These are phyloP conservation scores for Microbotryomycetes sp. DNA, from an alignment of 1,284 basidiomycete species.

Conservation along the genomic window DNA sequence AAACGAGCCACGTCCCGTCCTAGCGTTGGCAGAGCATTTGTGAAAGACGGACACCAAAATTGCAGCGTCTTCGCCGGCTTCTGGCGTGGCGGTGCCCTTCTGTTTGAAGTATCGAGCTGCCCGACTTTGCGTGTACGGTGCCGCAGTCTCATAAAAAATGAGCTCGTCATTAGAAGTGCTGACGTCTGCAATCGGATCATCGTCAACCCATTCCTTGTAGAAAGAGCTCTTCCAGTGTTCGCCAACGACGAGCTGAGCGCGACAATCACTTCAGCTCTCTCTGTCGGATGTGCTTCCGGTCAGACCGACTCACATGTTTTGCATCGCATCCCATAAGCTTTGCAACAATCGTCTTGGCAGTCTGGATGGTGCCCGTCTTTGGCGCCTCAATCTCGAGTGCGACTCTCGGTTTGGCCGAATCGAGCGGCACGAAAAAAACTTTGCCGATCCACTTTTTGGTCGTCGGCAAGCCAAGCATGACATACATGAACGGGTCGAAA, in stretches of 20 bases:
- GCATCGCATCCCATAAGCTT: conserved; percentile 48
- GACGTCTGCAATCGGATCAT: conserved; percentile 58
- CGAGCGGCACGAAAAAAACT: conserved; percentile 72
- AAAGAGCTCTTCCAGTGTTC: conserved; percentile 67
- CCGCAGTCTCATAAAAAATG: conserved; percentile 66
- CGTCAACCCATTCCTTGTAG: conserved; percentile 71
- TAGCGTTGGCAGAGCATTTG: background rate
- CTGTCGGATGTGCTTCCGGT: no score
- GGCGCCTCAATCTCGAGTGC: conserved; percentile 69
- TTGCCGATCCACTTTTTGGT: conserved; percentile 69
- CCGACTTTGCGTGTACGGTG: conserved; percentile 55
- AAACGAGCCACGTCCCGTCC: background rate
- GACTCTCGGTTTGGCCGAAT: conserved; percentile 55
- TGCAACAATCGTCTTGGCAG: conserved; percentile 53
- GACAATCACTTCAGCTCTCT: background rate
- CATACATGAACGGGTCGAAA: conserved; percentile 99
- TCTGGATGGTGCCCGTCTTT: conserved; percentile 67
- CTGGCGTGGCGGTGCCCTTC: background rate
- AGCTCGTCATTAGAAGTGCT: conserved; percentile 53
- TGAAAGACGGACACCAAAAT: conserved; percentile 23
- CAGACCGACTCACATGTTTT: conserved; percentile 52
- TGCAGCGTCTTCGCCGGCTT: conserved; percentile 38
- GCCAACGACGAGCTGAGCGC: conserved; percentile 57
- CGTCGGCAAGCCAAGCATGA: conserved; percentile 88
- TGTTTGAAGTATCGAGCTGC: conserved; percentile 29